Evolutionary conservation across 2,329 filamentous ascomycete genomes (phyloP), one percentile per base, ranked within the genome.

Genomic region (Alternaria consortialis): DNA sequence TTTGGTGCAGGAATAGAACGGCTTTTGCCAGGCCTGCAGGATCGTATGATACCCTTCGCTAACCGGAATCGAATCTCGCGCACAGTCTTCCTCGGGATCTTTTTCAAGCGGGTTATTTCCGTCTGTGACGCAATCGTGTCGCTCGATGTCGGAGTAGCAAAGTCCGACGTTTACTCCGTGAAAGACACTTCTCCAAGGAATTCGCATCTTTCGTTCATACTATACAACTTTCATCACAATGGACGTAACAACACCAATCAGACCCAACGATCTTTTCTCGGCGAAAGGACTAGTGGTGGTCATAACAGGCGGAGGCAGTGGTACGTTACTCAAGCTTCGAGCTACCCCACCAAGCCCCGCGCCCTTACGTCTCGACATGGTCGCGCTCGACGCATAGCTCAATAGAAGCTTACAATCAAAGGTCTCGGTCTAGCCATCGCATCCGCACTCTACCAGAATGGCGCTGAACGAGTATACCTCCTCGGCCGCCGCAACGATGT

Each of bases 391-490:
- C 23, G 34, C 17, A 25, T 13, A 23, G 20, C n/a, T 2, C 7
- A 34, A 39, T 39, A 52, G 12, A 46, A 9, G 46, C 67, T 66
- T 11, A 66, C 56, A 6, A 20, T 31, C 13, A 5, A 54, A 80
- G 79, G 79, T 46, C 72, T 80, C 50, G 79, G 79, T 15, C 72
- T 79, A 8, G 76, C 75, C 36, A 77, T 83, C 42, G 78, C 81
- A 23, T 73, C 78, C 7, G 71, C 81, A 3, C 75, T 84, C n/a
- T 74, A 71, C 56, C 79, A 77, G 56, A 78, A 72, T 69, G 80
- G 71, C 64, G 81, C 78, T 5, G 69, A 76, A 3, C 81, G 80
- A 58, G 74, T 84, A 56, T 83, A 82, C 72, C 75, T 83, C 58
- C 80, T 83, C 27, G 82, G 81, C 42, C 79, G 82, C 37, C 77